Percentiles rank a stretch among this genome's conserved stretches.
These are phyloP conservation scores for Fusarium irregulare DNA, from an alignment of 2,329 filamentous ascomycete species.

Conservation along the genomic window DNA sequence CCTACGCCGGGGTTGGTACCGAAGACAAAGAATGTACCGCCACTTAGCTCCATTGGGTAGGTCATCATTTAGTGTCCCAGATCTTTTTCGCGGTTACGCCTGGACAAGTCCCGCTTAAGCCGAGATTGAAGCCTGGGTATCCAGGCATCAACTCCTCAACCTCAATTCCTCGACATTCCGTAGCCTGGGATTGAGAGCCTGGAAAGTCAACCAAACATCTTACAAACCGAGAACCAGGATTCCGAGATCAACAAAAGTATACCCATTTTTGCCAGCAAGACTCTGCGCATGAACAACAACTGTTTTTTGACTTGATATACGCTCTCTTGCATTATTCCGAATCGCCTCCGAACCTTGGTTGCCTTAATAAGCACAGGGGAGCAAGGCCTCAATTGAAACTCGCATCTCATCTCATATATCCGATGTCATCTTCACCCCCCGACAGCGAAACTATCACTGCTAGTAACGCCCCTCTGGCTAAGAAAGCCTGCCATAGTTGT, in stretches of 20 bases:
- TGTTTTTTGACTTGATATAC: not conserved
- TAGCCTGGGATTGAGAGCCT: slow-evolving; percentile 1
- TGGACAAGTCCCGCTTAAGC: slow-evolving; percentile 16
- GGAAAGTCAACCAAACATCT: slow-evolving; percentile 39
- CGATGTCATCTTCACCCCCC: slow-evolving; percentile 37
- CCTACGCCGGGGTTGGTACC: not conserved
- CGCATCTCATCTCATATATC: slow-evolving; percentile 18
- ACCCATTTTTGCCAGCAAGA: slow-evolving; percentile 13
- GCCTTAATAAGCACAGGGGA: slow-evolving; percentile 33
- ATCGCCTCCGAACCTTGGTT: slow-evolving; percentile 4
- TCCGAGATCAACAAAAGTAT: slow-evolving; percentile 24
- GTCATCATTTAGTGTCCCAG: not conserved
- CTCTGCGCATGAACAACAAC: slow-evolving; percentile 2
- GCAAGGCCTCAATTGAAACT: slow-evolving; percentile 8
- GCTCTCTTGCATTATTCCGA: not conserved
- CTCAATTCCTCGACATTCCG: slow-evolving; percentile 23
- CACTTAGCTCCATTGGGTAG: slow-evolving; percentile 6
- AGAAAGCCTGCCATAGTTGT: slow-evolving; percentile 63
- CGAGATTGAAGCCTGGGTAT: slow-evolving; percentile 11
- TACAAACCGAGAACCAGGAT: slow-evolving; percentile 35
- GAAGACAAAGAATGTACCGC: not conserved
- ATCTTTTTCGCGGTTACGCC: not conserved
- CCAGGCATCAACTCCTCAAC: slow-evolving; percentile 14
- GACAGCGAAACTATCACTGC: slow-evolving; percentile 28
- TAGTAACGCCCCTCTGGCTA: slow-evolving; percentile 26